phyloP scores from a whole-genome alignment of 768 basidiomycete genomes.

The Lepiota venenata region DNA sequence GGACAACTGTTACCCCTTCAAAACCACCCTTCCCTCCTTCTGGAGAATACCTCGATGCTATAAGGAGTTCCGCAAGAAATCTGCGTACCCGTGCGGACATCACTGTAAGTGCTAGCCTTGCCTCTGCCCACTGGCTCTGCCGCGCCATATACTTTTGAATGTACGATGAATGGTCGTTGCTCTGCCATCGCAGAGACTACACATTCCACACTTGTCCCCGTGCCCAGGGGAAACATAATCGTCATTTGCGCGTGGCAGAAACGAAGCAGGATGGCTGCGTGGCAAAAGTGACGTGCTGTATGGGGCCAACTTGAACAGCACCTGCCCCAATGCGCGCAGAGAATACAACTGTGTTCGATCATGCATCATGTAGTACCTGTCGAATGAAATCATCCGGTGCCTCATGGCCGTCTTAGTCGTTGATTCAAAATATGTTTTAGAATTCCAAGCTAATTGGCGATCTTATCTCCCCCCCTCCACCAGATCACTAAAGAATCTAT shows the following conservation, averaged over 20 bases:
- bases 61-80: conserved; percentile 49
- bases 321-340: too few relatives aligned
- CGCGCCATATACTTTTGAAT: background rate
- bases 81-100: conserved; percentile 48
- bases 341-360: too few relatives aligned
- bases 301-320: too few relatives aligned
- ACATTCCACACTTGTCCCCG: too few relatives aligned
- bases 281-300: too few relatives aligned
- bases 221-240: too few relatives aligned
- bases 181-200: background rate
- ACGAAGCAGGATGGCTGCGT: too few relatives aligned
- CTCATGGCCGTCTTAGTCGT: too few relatives aligned
- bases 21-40: conserved; percentile 40
- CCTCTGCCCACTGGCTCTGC: too few relatives aligned
- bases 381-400: too few relatives aligned
- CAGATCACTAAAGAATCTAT: conserved; percentile 61
- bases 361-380: too few relatives aligned
- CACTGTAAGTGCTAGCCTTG: conserved; percentile 39
- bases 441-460: background rate
- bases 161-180: background rate
- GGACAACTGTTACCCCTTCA: background rate
- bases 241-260: too few relatives aligned
- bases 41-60: conserved; percentile 44
- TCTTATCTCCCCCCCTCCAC: background rate
- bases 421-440: background rate